Evolutionary conservation across 2,329 filamentous ascomycete species (phyloP).

Genomic region (Ascochyta rabiei): DNA sequence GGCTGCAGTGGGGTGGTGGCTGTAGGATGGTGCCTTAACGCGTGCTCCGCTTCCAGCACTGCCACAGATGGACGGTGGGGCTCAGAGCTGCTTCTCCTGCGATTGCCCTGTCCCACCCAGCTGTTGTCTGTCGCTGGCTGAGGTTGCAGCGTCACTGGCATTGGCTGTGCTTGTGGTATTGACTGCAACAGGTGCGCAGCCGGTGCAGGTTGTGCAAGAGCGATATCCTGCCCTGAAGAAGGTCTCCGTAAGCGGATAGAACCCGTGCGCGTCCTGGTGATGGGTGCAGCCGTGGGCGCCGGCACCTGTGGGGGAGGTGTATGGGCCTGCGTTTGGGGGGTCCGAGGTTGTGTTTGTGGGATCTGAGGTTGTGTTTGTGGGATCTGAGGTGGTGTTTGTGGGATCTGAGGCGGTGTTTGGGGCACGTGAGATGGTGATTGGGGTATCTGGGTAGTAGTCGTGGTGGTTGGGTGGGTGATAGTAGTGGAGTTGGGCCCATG

Average conservation of each 20-base stretch:
- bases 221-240: constrained; percentile 8
- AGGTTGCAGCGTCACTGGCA: constrained; percentile 5
- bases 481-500: constrained; percentile 35
- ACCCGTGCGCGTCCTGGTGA: constrained; percentile 20
- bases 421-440: background rate
- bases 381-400: background rate
- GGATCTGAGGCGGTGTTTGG: background rate
- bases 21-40: constrained; percentile 35
- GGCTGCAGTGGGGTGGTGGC: constrained; percentile 39
- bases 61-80: constrained; percentile 37
- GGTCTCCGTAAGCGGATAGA: constrained; percentile 41
- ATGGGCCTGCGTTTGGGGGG: background rate
- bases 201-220: constrained; percentile 7
- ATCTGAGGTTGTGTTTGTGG: too few relatives aligned
- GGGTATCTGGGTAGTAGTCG: constrained; percentile 32
- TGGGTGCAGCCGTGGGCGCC: constrained; percentile 15
- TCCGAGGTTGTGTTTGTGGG: too few relatives aligned
- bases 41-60: constrained; percentile 32
- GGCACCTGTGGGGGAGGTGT: constrained; percentile 15
- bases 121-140: constrained; percentile 14
- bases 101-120: constrained; percentile 28
- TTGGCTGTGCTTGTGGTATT: constrained; percentile 8
- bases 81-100: constrained; percentile 42
- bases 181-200: constrained; percentile 10
- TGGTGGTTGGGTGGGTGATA: constrained; percentile 36